phyloP scores from a whole-genome alignment of 2,329 filamentous ascomycete genomes.

The Fusarium papillatum region DNA sequence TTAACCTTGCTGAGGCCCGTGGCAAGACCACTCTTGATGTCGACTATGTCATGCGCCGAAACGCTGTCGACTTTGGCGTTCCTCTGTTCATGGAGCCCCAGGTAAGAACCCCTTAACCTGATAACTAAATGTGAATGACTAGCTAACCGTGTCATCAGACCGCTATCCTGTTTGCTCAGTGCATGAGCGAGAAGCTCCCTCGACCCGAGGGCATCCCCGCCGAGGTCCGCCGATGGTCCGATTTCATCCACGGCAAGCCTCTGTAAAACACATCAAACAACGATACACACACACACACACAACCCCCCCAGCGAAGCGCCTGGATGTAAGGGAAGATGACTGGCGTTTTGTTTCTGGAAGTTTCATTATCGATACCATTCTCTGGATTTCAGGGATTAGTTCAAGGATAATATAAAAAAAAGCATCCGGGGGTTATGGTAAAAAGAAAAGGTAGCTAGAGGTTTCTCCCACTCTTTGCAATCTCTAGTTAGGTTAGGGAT shows the following conservation, averaged over 20 bases:
- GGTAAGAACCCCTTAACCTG: conserved; percentile 66
- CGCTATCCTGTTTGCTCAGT: conserved; percentile 94
- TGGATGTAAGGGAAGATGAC: conserved; percentile 18
- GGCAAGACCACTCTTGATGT: conserved; percentile 90
- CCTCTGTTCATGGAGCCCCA: conserved; percentile 99
- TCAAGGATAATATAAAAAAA: conserved; percentile 4
- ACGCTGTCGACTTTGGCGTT: conserved; percentile 98
- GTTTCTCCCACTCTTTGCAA: not conserved
- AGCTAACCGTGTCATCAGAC: conserved; percentile 71
- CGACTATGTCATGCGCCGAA: conserved; percentile 98
- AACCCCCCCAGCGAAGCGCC: conserved; percentile 7
- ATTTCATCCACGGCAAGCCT: conserved; percentile 92
- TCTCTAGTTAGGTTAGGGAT: not conserved
- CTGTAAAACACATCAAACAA: conserved; percentile 63
- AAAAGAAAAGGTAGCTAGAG: conserved; percentile 1
- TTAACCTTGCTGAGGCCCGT: conserved; percentile 90
- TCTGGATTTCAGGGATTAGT: conserved; percentile 13
- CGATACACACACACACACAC: conserved; percentile 1
- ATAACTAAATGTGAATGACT: conserved; percentile 5
- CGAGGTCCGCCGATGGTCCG: conserved; percentile 94
- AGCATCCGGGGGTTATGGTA: conserved; percentile 7
- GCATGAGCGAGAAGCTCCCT: conserved; percentile 97
- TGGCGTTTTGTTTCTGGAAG: conserved; percentile 41
- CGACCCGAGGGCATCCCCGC: conserved; percentile 88
- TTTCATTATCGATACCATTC: conserved; percentile 25